Conservation (phyloP, 345 rosid species). For the Orychophragmus violaceus region DNA sequence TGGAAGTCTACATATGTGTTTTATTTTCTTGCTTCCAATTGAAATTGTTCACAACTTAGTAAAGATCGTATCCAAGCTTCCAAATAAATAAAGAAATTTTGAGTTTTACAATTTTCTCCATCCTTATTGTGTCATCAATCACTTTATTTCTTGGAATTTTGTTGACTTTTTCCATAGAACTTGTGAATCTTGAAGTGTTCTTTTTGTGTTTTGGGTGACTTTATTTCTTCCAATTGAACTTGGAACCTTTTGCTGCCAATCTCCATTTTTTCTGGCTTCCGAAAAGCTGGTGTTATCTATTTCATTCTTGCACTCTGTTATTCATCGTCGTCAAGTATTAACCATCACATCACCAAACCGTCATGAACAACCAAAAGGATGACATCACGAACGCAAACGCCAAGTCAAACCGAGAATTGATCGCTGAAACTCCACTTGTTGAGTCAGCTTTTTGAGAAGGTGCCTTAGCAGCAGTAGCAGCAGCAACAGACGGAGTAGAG, state of each 20-base stretch:
- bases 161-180: background rate
- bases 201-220: background rate
- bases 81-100: background rate
- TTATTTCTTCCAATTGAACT: too few species aligned
- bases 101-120: background rate
- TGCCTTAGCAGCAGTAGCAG: background rate
- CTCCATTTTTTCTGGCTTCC: background rate
- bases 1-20: too few species aligned
- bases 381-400: constrained; percentile 6
- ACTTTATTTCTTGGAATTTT: background rate
- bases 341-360: background rate
- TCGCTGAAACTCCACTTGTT: background rate
- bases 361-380: constrained; percentile 10
- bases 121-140: background rate
- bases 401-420: background rate
- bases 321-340: constrained; percentile 1
- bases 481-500: background rate
- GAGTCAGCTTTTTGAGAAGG: too few species aligned
- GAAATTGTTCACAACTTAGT: too few species aligned
- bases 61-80: background rate
- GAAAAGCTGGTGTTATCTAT: background rate
- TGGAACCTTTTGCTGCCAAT: background rate
- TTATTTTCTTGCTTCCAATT: too few species aligned
- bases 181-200: background rate
- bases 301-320: too few species aligned